A percentile compares a stretch with the other conserved stretches of the same genome.
Evolutionary conservation across 2,329 filamentous ascomycete genomes (phyloP).

Genomic region (Arthrobotrys musiformis): DNA sequence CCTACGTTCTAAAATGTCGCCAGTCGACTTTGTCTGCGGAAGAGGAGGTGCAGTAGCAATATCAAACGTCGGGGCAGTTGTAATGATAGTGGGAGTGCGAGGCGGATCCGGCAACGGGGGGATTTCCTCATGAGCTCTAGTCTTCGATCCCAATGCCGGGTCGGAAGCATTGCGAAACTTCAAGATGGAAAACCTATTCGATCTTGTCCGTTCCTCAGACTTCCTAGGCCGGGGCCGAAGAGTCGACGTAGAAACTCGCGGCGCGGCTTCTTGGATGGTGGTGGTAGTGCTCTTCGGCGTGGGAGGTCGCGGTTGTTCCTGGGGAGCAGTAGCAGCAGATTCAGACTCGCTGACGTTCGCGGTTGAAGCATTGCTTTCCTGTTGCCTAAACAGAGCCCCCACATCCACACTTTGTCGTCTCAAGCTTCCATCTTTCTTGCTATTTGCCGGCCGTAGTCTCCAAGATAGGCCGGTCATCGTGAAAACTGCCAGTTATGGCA

Average conservation of each 20-base stretch:
- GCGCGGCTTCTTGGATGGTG: conserved; percentile 21
- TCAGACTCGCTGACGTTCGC: conserved; percentile 32
- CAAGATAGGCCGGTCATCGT: conserved; percentile 53
- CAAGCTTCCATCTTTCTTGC: conserved; percentile 37
- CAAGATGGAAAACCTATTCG: conserved; percentile 56
- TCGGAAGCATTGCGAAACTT: conserved; percentile 59
- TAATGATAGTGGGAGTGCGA: conserved; percentile 77
- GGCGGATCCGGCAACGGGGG: conserved; percentile 55
- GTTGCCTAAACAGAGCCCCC: conserved; percentile 52
- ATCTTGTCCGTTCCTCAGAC: conserved; percentile 45
- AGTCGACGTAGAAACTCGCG: conserved; percentile 48
- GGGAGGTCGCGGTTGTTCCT: conserved; percentile 32
- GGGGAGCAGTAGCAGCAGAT: background rate
- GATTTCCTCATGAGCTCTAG: conserved; percentile 55
- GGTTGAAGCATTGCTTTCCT: conserved; percentile 38
- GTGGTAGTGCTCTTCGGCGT: conserved; percentile 30
- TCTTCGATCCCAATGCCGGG: conserved; percentile 58
- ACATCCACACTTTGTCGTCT: conserved; percentile 54
- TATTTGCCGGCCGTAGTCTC: conserved; percentile 46
- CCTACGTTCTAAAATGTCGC: conserved; percentile 60
- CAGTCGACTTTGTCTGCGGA: conserved; percentile 18
- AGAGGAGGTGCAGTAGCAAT: conserved; percentile 59
- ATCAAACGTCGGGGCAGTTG: conserved; percentile 84
- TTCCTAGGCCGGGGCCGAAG: conserved; percentile 46
- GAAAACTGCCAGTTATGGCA: conserved; percentile 18